phyloP scores from a whole-genome alignment of 2,329 filamentous ascomycete genomes.

The Penicillium capsulatum region DNA sequence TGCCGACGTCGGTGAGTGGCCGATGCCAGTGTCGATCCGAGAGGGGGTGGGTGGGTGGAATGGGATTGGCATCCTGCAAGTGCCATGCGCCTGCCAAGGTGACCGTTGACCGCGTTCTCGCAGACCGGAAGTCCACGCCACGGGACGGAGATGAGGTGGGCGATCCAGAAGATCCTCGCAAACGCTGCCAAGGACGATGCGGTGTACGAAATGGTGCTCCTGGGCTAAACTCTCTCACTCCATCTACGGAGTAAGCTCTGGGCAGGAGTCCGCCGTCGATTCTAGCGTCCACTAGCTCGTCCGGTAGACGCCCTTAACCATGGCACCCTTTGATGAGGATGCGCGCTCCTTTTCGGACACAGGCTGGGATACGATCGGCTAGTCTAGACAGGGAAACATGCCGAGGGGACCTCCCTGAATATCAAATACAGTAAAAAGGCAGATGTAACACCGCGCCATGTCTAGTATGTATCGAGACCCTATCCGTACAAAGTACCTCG shows the following conservation, averaged over 20 bases:
- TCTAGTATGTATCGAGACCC: too few relatives aligned
- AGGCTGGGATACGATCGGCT: slow-evolving; percentile 1
- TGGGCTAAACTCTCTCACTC: slow-evolving; percentile 12
- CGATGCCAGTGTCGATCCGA: slow-evolving; percentile 13
- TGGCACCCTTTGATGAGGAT: slow-evolving; percentile 26
- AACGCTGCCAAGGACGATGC: slow-evolving; percentile 6
- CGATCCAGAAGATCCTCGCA: too few relatives aligned
- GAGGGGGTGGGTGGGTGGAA: background rate
- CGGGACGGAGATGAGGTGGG: too few relatives aligned
- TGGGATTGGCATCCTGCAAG: slow-evolving; percentile 11
- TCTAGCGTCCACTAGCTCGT: slow-evolving; percentile 21
- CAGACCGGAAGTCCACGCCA: too few relatives aligned
- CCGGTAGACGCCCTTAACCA: slow-evolving; percentile 16
- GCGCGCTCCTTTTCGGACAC: slow-evolving; percentile 10
- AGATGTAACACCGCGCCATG: too few relatives aligned
- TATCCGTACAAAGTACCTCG: too few relatives aligned
- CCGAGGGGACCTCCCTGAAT: slow-evolving; percentile 2
- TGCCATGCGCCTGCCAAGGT: slow-evolving; percentile 9
- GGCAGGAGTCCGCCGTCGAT: slow-evolving; percentile 10
- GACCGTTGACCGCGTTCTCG: too few relatives aligned
- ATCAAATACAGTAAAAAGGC: too few relatives aligned
- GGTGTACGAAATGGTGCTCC: slow-evolving; percentile 13
- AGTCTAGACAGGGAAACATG: background rate
- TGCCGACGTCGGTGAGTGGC: slow-evolving; percentile 9
- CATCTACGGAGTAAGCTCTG: slow-evolving; percentile 13